A percentile compares a stretch with the other conserved stretches of the same genome.
Conservation (phyloP, 176 grass and related monocot species). For the Musa schizocarpa region DNA sequence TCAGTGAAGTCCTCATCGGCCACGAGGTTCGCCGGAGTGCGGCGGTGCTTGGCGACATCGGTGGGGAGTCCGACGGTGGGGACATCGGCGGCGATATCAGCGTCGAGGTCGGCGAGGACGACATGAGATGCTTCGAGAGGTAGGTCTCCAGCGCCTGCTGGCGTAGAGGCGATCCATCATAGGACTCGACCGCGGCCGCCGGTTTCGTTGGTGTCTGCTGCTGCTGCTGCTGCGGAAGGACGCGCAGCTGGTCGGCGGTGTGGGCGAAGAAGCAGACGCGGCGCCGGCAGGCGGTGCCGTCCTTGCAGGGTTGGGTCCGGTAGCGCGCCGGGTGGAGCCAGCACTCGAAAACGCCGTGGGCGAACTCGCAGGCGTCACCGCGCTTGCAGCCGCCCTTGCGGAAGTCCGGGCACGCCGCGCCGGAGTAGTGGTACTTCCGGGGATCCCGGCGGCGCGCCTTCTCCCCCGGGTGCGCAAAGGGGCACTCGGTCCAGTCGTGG, state of each 20-base stretch:
- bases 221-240: constrained; percentile 6
- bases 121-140: constrained; percentile 4
- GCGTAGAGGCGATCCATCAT: constrained; percentile 5
- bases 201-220: background rate
- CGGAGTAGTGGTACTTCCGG: constrained; percentile 25
- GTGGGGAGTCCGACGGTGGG: constrained; percentile 19
- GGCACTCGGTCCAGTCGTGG: constrained; percentile 52
- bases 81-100: background rate
- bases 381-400: constrained; percentile 7
- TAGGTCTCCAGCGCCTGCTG: constrained; percentile 11
- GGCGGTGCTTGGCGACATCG: background rate
- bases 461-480: constrained; percentile 48
- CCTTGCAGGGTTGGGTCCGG: constrained; percentile 18
- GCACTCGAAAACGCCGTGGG: constrained; percentile 15
- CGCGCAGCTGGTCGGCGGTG: constrained; percentile 2
- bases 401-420: constrained; percentile 32
- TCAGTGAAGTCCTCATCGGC: background rate
- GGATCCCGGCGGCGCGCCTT: constrained; percentile 41
- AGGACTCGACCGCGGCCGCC: background rate
- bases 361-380: constrained; percentile 8
- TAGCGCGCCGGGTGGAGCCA: constrained; percentile 17
- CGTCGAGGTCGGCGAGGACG: background rate
- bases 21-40: background rate
- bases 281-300: constrained; percentile 7
- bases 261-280: constrained; percentile 17